These are phyloP conservation scores for Hypomyces rosellus DNA, from an alignment of 2,329 filamentous ascomycete species.

Conservation along the genomic window DNA sequence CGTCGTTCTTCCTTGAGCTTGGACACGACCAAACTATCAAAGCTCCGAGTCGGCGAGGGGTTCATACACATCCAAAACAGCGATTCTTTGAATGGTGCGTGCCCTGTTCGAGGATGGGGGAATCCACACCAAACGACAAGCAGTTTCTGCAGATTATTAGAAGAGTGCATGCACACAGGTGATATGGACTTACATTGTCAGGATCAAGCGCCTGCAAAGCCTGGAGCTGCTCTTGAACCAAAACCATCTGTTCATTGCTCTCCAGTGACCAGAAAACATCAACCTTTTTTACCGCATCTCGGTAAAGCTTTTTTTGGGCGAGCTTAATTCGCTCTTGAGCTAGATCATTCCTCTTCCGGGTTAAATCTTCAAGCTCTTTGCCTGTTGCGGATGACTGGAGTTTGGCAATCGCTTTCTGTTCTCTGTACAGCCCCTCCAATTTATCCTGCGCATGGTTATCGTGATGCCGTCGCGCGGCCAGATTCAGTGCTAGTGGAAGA, in stretches of 20 bases:
- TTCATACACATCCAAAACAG: conserved; percentile 4
- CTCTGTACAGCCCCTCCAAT: neutral
- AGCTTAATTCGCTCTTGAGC: neutral
- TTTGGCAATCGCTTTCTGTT: neutral
- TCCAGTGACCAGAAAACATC: conserved; percentile 9
- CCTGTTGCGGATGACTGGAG: neutral
- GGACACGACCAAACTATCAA: neutral
- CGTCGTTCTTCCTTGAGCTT: conserved; percentile 4
- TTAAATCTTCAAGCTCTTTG: neutral
- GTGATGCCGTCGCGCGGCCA: conserved; percentile 3
- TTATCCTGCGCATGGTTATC: neutral
- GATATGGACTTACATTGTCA: neutral
- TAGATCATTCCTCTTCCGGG: neutral
- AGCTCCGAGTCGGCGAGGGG: neutral
- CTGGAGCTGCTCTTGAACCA: conserved; percentile 1
- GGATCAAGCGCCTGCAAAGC: conserved; percentile 3
- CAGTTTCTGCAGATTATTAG: conserved; percentile 2
- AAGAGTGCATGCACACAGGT: neutral
- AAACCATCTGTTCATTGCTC: conserved; percentile 5
- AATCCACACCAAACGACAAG: conserved; percentile 9
- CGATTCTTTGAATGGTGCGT: conserved; percentile 6
- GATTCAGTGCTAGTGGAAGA: conserved; percentile 1
- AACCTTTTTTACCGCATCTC: conserved; percentile 6
- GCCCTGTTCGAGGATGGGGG: neutral
- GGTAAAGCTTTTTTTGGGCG: neutral